Evolutionary conservation across 208 protist species (phyloP), one percentile per base, ranked within the genome.

Genomic region (Novymonas esmeraldas): DNA sequence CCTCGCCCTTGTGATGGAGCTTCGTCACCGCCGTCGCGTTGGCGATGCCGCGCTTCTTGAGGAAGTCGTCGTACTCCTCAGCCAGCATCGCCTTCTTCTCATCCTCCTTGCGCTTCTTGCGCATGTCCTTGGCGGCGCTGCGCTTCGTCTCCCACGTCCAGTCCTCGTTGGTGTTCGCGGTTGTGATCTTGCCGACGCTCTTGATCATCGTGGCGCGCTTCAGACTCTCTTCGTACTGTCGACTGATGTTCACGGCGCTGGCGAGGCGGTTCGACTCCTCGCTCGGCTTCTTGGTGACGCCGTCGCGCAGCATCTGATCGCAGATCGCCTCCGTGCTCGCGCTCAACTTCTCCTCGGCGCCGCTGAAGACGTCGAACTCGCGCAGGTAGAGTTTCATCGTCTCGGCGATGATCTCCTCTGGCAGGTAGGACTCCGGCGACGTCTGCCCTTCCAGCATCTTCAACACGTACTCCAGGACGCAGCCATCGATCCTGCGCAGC

Each of bases 31-130:
- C 76, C 9, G 84, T 64, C 24, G 83, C 62, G 70, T 80, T 94
- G 10, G 83, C 74, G 49, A 97, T 88, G 29, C 92, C 92, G 39
- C 92, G 86, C 68, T 90, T 85, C 61, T 81, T 80, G 51, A 97
- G 78, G 70, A 95, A 97, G 68, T 93, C 92, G 48, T 95, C 89
- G 67, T 95, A 97, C 64, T 95, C 89, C 78, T 94, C 92, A 4
- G 71, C 79, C 24, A 97, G 66, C 76, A 93, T 90, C 16, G 89
- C 82, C 73, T 90, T 92, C 78, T 95, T 95, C 71, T 97, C 92
- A 29, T 95, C 89, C 54, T 97, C 92, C 70, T 87, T 90, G 62
- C 89, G 79, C 76, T 93, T 93, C 76, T 87, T 87, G 62, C 92
- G 92, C 50, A 87, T 69, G 56, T 97, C 89, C 79, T 97, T 97